Evolutionary conservation across 192 early-diverging fungal genomes (phyloP), one percentile per base, ranked within the genome.

Genomic region (Backusella mclennaniae): DNA sequence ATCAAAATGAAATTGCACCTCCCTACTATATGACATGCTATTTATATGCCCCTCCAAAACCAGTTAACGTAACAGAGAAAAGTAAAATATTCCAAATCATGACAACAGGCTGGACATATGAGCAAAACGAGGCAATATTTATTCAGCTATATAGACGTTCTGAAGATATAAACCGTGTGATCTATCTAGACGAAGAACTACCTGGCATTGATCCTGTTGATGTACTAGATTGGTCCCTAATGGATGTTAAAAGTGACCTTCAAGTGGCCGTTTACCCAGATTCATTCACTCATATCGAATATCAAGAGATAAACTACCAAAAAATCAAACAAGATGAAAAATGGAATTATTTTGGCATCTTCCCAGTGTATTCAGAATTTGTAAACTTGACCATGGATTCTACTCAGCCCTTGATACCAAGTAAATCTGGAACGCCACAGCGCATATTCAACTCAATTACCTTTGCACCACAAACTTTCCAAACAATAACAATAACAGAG

Each of bases 271-370:
- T 21, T 36, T 69, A 12, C 7, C 68, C 68, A 19, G n/a, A 69
- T 21, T 39, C 68, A 11, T 41, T 26, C 35, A 38, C 35, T 1
- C 11, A 12, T 36, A 17, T 69, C 41, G n/a, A 36, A 69, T 69
- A 39, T 21, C 35, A 69, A 38, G 36, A 39, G 17, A 23, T 26
- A 21, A 39, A 36, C 2, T 41, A 35, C 19, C 17, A 12, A 4
- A 26, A 69, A 21, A 36, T 69, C 8, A 38, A 69, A 12, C 35
- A 8, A 1, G 35, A 41, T 69, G 19, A 11, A 9, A 23, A 3
- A 2, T 69, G 68, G 68, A 69, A 69, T 23, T 36, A 21, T 8
- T 39, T 69, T 17, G 68, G 68, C 12, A 69, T 69, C 7, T 69
- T 39, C 21, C 68, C 68, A 2, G 38, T 63, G 0, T 63, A 63